Evolutionary conservation across 257 asterid genomes (phyloP).

Genomic region (Cruciata laevipes): DNA sequence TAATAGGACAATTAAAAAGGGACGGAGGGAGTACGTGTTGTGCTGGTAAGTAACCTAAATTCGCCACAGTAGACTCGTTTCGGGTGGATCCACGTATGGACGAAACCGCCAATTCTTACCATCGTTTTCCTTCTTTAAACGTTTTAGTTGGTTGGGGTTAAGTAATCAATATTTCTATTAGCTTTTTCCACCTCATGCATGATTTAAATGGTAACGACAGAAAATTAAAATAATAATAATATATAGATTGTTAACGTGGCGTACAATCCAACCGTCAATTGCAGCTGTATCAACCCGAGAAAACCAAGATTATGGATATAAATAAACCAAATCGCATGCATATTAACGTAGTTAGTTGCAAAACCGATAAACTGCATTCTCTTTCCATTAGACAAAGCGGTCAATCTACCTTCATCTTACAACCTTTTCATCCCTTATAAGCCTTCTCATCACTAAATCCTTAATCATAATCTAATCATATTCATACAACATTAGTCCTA

Average conservation of each 20-base stretch:
- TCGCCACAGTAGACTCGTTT: constrained; percentile 14
- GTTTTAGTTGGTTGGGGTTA: constrained; percentile 37
- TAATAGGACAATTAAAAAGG: no score
- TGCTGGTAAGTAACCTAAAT: constrained; percentile 35
- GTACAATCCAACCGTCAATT: constrained; percentile 23
- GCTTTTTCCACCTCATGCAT: background rate
- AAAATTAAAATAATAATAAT: background rate
- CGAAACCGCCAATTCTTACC: background rate
- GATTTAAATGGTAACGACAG: background rate
- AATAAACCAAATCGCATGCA: constrained; percentile 12
- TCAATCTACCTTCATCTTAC: constrained; percentile 65
- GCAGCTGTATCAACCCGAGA: constrained; percentile 36
- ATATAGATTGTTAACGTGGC: constrained; percentile 38
- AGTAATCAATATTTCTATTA: constrained; percentile 35
- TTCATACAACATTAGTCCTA: background rate
- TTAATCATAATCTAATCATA: background rate
- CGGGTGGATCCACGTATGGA: constrained; percentile 30
- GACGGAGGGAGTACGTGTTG: constrained; percentile 10
- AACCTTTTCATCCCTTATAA: constrained; percentile 24
- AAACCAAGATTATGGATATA: constrained; percentile 12
- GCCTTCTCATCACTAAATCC: background rate
- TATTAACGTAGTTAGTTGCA: constrained; percentile 30
- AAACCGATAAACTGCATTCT: constrained; percentile 38
- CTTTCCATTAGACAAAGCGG: constrained; percentile 28
- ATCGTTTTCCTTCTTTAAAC: background rate